A percentile compares a stretch with the other conserved stretches of the same genome.
phyloP scores from a whole-genome alignment of 2,329 filamentous ascomycete genomes.

The Moelleriella libera region DNA sequence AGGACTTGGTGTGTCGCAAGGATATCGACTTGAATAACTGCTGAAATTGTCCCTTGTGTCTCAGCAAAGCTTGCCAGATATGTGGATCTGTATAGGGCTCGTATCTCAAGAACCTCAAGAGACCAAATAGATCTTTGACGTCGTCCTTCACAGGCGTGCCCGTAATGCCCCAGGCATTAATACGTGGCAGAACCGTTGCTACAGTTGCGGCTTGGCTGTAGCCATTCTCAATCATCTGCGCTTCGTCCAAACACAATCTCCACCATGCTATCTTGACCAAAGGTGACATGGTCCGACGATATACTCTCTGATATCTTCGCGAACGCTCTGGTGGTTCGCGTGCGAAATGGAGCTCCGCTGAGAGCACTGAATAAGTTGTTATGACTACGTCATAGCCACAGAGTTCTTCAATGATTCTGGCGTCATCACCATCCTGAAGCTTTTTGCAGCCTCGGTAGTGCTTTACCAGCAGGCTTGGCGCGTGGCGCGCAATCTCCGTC shows the following conservation, averaged over 20 bases:
- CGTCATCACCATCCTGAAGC: slow-evolving; percentile 18
- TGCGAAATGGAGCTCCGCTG: slow-evolving; percentile 67
- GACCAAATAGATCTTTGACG: slow-evolving; percentile 61
- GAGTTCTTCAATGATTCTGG: slow-evolving; percentile 28
- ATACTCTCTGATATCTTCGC: slow-evolving; percentile 50
- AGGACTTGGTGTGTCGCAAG: slow-evolving; percentile 73
- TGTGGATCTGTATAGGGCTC: slow-evolving; percentile 54
- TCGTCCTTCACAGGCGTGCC: slow-evolving; percentile 76
- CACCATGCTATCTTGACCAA: slow-evolving; percentile 77
- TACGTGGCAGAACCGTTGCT: slow-evolving; percentile 63
- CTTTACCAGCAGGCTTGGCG: slow-evolving; percentile 40
- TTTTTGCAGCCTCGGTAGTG: slow-evolving; percentile 38
- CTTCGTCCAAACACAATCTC: slow-evolving; percentile 64
- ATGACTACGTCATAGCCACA: slow-evolving; percentile 43
- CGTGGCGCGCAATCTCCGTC: slow-evolving; percentile 42
- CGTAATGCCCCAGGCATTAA: slow-evolving; percentile 85
- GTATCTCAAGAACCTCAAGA: slow-evolving; percentile 68
- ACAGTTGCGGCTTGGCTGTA: slow-evolving; percentile 72
- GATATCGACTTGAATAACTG: slow-evolving; percentile 58
- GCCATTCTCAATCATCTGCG: slow-evolving; percentile 88
- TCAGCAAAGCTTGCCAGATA: slow-evolving; percentile 55
- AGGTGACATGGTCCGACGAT: slow-evolving; percentile 56
- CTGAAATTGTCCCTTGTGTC: slow-evolving; percentile 50
- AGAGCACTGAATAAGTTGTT: slow-evolving; percentile 57
- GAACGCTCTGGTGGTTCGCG: slow-evolving; percentile 53